These are phyloP conservation scores for Boletus huronensis DNA, from an alignment of 768 basidiomycete genomes.

Conservation along the genomic window DNA sequence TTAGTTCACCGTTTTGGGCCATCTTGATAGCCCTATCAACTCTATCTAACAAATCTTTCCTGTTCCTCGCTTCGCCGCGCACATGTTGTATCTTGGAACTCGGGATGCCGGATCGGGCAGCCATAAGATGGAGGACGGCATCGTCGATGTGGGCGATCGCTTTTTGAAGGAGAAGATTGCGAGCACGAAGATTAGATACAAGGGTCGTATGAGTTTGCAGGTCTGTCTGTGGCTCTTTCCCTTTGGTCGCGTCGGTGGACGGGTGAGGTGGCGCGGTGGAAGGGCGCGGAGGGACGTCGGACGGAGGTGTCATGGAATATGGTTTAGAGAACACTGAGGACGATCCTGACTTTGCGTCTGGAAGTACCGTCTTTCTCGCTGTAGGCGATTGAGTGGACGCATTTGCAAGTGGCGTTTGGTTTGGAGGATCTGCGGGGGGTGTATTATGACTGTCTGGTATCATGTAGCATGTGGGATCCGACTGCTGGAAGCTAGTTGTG, in stretches of 20 bases:
- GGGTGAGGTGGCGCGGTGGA: constrained; percentile 29
- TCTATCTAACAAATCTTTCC: constrained; percentile 30
- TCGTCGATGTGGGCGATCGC: constrained; percentile 33
- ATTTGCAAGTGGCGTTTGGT: constrained; percentile 15
- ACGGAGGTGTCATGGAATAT: constrained; percentile 9
- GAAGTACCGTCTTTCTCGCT: constrained; percentile 5
- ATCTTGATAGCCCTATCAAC: constrained; percentile 30
- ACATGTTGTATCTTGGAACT: constrained; percentile 31
- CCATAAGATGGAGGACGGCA: constrained; percentile 29
- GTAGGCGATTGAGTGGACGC: constrained; percentile 14
- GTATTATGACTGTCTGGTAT: constrained; percentile 19
- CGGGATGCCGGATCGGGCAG: constrained; percentile 32
- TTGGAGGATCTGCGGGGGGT: constrained; percentile 9
- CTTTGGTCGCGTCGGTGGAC: constrained; percentile 11
- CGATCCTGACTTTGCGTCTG: constrained; percentile 7
- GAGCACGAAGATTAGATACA: constrained; percentile 29
- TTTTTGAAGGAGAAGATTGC: constrained; percentile 30
- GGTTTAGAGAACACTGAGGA: not conserved
- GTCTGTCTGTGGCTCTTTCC: constrained; percentile 9
- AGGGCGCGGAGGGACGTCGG: constrained; percentile 22
- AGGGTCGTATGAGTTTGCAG: constrained; percentile 18
- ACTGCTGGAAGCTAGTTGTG: not conserved
- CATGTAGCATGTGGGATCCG: constrained; percentile 29
- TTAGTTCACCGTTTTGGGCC: constrained; percentile 20
- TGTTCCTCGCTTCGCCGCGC: constrained; percentile 29